Conservation (phyloP, 176 grass and related monocot genomes). For the Miscanthus lutarioriparius region DNA sequence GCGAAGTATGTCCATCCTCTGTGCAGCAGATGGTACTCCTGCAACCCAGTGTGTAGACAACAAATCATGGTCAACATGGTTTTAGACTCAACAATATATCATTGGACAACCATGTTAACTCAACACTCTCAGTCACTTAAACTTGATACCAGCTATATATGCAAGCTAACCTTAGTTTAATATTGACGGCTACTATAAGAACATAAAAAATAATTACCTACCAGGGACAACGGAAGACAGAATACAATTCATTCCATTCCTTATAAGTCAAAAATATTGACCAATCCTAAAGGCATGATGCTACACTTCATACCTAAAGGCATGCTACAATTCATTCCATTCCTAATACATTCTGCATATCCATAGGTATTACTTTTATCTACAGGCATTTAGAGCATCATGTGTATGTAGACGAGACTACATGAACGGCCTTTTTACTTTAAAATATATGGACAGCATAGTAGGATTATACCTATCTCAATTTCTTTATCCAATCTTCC, state of each 20-base stretch:
- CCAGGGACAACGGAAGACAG: no score
- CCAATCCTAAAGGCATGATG: neutral
- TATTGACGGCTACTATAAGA: neutral
- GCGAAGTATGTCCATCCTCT: constrained; percentile 80
- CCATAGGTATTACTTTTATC: no score
- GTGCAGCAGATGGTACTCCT: constrained; percentile 84
- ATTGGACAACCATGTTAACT: constrained; percentile 3
- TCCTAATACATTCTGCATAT: no score
- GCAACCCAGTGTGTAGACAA: constrained; percentile 37
- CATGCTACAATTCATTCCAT: no score
- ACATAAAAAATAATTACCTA: no score
- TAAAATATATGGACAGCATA: constrained; percentile 25
- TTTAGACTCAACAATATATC: neutral
- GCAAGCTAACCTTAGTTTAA: neutral
- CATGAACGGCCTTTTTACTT: neutral
- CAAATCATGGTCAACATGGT: neutral
- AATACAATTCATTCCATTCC: neutral
- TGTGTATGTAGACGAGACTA: neutral
- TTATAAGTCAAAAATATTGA: neutral
- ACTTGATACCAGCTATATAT: constrained; percentile 2
- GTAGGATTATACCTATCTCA: constrained; percentile 72
- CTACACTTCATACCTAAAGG: neutral
- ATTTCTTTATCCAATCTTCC: constrained; percentile 89
- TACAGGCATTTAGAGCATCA: neutral
- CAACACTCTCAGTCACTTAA: neutral